Conservation (phyloP, 805 yeast species). For the Ogataea philodendri region DNA sequence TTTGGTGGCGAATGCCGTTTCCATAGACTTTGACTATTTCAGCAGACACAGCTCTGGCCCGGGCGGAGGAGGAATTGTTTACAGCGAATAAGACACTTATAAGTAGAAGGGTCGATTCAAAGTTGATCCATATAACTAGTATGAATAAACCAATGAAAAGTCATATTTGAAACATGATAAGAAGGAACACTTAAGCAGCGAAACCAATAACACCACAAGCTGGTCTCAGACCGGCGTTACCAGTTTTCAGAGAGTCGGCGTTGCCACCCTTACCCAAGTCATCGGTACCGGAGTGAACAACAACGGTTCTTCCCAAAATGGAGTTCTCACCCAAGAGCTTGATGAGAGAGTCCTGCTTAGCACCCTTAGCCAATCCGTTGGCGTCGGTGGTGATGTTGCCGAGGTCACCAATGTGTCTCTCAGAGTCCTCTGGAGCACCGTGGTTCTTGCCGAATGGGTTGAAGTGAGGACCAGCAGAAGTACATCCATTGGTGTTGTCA, state of each 20-base stretch:
- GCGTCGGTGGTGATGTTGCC: conserved; percentile 92
- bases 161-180: too few species aligned
- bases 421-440: conserved; percentile 85
- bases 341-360: conserved; percentile 72
- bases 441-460: conserved; percentile 86
- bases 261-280: conserved; percentile 94
- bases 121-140: too few species aligned
- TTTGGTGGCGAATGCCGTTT: conserved; percentile 80
- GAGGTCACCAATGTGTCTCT: conserved; percentile 91
- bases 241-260: conserved; percentile 89
- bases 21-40: conserved; percentile 94
- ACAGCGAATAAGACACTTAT: conserved; percentile 20
- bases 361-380: conserved; percentile 87
- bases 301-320: conserved; percentile 92
- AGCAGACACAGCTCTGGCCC: conserved; percentile 79
- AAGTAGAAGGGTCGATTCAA: too few species aligned
- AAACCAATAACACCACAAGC: conserved; percentile 98
- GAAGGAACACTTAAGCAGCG: conserved; percentile 37
- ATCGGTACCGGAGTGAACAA: conserved; percentile 88
- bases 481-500: conserved; percentile 99
- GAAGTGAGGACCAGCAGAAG: conserved; percentile 97
- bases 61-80: conserved; percentile 42
- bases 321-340: conserved; percentile 85
- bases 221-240: conserved; percentile 97
- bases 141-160: too few species aligned